phyloP scores from a whole-genome alignment of 768 basidiomycete genomes.

The Macrolepiota albuminosa region DNA sequence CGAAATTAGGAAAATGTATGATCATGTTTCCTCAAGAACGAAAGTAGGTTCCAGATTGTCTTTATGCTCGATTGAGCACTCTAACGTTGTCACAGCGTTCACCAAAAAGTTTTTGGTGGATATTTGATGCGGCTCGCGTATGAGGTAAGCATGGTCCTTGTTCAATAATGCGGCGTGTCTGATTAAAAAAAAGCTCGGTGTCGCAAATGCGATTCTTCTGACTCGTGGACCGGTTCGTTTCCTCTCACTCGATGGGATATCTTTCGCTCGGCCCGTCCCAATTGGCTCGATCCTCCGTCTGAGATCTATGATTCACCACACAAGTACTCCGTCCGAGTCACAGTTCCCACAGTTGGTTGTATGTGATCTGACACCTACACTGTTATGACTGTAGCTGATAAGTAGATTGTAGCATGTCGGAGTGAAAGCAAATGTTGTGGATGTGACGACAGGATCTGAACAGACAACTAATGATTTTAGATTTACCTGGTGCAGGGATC shows the following conservation, averaged over 20 bases:
- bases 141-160: constrained; percentile 39
- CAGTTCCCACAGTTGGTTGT: constrained; percentile 54
- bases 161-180: neutral
- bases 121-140: constrained; percentile 64
- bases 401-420: constrained; percentile 51
- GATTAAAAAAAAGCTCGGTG: constrained; percentile 49
- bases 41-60: constrained; percentile 45
- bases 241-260: constrained; percentile 74
- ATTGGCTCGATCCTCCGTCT: constrained; percentile 80
- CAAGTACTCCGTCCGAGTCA: constrained; percentile 33
- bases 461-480: constrained; percentile 72
- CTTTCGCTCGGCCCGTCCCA: constrained; percentile 75
- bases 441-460: constrained; percentile 59
- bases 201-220: constrained; percentile 66
- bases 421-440: constrained; percentile 68
- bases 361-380: constrained; percentile 21
- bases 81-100: constrained; percentile 43
- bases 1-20: constrained; percentile 61
- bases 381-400: constrained; percentile 1
- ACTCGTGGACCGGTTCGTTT: constrained; percentile 64
- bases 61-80: neutral
- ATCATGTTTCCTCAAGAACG: constrained; percentile 85
- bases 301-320: constrained; percentile 63
- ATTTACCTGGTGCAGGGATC: constrained; percentile 62
- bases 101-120: constrained; percentile 83